These are phyloP conservation scores for Macadamia tetraphylla DNA, from an alignment of 164 flowering plant species.

Conservation along the genomic window DNA sequence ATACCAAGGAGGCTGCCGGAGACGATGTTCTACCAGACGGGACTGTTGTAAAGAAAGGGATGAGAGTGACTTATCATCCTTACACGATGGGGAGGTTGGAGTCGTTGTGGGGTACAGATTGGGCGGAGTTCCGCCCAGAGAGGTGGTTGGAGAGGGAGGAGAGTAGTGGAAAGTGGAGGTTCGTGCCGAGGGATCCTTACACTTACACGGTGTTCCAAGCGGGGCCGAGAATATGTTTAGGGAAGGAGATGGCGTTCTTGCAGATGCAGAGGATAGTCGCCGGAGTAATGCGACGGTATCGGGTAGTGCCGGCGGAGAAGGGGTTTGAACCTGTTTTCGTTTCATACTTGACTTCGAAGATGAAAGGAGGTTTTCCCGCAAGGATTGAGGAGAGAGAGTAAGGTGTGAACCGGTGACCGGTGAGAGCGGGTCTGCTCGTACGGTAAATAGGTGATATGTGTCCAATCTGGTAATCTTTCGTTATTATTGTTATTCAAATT, in stretches of 20 bases:
- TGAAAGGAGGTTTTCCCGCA: constrained; percentile 30
- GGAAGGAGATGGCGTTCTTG: constrained; percentile 35
- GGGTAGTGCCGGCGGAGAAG: constrained; percentile 25
- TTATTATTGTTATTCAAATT: no score
- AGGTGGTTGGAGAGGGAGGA: constrained; percentile 24
- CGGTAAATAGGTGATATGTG: no score
- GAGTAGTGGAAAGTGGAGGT: constrained; percentile 13
- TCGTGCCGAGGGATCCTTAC: constrained; percentile 23
- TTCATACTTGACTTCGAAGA: constrained; percentile 18
- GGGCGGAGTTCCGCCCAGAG: constrained; percentile 25
- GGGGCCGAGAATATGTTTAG: constrained; percentile 32
- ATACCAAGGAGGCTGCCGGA: constrained; percentile 18
- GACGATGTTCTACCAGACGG: constrained; percentile 31
- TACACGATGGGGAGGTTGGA: constrained; percentile 35
- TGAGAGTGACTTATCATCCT: constrained; percentile 19
- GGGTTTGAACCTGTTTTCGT: constrained; percentile 21
- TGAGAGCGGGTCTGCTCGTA: no score
- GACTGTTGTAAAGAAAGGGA: constrained; percentile 22
- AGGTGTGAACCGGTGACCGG: not conserved
- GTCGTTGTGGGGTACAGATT: constrained; percentile 26
- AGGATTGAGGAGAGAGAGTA: constrained; percentile 19
- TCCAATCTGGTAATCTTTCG: no score
- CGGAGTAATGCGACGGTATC: constrained; percentile 22
- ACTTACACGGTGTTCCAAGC: constrained; percentile 33
- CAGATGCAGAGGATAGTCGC: constrained; percentile 35